Evolutionary conservation across 495 filamentous ascomycete species (phyloP).

Genomic region (Neurospora sublineolata): DNA sequence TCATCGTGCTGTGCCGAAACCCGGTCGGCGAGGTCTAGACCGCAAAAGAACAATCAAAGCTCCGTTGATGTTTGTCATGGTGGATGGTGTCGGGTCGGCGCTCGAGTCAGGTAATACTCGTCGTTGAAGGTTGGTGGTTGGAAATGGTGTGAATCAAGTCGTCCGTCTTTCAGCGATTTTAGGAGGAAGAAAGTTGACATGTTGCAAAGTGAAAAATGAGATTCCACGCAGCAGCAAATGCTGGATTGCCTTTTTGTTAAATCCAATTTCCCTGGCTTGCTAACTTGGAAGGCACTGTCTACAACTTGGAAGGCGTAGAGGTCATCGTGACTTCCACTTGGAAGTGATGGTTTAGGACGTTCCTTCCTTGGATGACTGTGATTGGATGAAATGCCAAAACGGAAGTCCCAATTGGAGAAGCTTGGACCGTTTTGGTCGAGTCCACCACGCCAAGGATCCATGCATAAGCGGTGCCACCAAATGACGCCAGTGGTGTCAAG

Average conservation of each 20-base stretch:
- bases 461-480: constrained; percentile 10
- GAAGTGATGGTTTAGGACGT: neutral
- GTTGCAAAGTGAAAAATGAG: neutral
- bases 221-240: neutral
- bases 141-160: neutral
- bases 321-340: neutral
- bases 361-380: neutral
- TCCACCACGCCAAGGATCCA: constrained; percentile 2
- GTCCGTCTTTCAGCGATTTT: neutral
- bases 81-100: neutral
- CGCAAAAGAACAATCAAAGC: neutral
- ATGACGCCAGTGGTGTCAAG: constrained; percentile 8
- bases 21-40: neutral
- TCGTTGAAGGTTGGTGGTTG: neutral
- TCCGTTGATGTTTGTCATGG: neutral
- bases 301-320: neutral
- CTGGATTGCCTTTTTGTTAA: neutral
- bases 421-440: neutral
- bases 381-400: neutral
- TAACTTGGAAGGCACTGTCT: neutral
- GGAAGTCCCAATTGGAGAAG: neutral
- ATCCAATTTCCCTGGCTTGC: neutral
- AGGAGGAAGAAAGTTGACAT: neutral
- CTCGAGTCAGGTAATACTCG: neutral
- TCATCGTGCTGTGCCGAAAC: neutral